A percentile compares a stretch with the other conserved stretches of the same genome.
These are phyloP conservation scores for Auricularia heimuer DNA, from an alignment of 768 basidiomycete species.

Conservation along the genomic window DNA sequence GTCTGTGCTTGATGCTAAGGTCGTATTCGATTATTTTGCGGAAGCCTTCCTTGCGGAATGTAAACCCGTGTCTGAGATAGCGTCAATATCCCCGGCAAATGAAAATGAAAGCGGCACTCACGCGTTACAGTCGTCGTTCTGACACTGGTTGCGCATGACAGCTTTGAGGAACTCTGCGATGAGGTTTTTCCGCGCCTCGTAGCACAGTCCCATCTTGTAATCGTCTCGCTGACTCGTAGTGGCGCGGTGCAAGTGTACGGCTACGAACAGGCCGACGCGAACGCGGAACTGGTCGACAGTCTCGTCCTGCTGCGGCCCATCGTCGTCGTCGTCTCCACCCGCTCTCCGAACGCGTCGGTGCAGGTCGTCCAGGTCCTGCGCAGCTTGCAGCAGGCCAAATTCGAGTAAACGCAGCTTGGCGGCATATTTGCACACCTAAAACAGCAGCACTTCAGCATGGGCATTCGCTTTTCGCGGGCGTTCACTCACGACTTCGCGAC, in stretches of 20 bases:
- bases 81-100: neutral
- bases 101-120: conserved; percentile 33
- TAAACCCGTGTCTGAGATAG: conserved; percentile 54
- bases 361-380: conserved; percentile 65
- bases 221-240: conserved; percentile 59
- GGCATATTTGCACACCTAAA: conserved; percentile 67
- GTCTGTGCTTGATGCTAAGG: conserved; percentile 70
- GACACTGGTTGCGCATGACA: conserved; percentile 62
- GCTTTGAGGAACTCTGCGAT: conserved; percentile 73
- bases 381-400: conserved; percentile 76
- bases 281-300: conserved; percentile 48
- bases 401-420: conserved; percentile 85
- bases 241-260: conserved; percentile 32
- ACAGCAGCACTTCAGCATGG: conserved; percentile 1
- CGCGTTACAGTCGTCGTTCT: conserved; percentile 69
- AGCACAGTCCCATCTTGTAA: conserved; percentile 84
- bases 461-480: neutral
- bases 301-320: conserved; percentile 37
- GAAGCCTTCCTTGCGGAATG: conserved; percentile 87
- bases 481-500: conserved; percentile 52
- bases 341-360: conserved; percentile 30
- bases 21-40: conserved; percentile 95
- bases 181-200: conserved; percentile 73
- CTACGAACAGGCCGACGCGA: conserved; percentile 58
- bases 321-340: conserved; percentile 32